Evolutionary conservation across 2,329 filamentous ascomycete genomes (phyloP), one percentile per base, ranked within the genome.

Genomic region (Epichloe gansuensis): DNA sequence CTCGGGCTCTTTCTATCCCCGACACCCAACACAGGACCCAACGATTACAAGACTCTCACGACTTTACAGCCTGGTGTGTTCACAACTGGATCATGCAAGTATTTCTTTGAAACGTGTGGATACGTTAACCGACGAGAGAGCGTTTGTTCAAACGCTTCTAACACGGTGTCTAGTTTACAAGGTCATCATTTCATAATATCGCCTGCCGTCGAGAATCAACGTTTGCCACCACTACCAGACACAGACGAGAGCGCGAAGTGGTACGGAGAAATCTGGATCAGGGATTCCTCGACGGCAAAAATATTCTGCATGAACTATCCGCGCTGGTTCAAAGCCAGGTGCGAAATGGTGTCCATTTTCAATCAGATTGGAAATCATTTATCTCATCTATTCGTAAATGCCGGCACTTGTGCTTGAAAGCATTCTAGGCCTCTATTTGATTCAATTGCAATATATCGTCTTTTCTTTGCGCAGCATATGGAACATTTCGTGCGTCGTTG

Each of bases 31-130:
- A 4, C 13, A 31, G 3, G 17, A 31, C 11, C 13, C 13, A 13
- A 11, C 17, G 7, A 2, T 15, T 48, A 17, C 46, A 41, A 28
- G 35, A 41, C 23, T 17, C 46, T 39, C 21, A 11, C 23, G 23
- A 48, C 5, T 48, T 48, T 17, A 48, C 46, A 7, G 46, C 46
- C 15, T 48, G 46, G 46, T 48, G 46, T 41, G 21, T 48, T 15
- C 46, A 48, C 15, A 48, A 48, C 34, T 48, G 46, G 46, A 41
- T 39, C 9, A 41, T 48, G 46, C 28, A 37, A 39, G 46, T 48
- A 28, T 39, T 9, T 38, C 34, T 17, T 31, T 17, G 7, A 3
- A 11, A 11, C 6, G 7, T 11, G 17, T 37, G 13, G 44, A 12
- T 21, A 23, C 3, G 8, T 37, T 37, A 9, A 9, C 35, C 13